Percentiles rank a stretch among this genome's conserved stretches.
These are phyloP conservation scores for Mastigamoeba balamuthi DNA, from an alignment of 78 protist species.

Conservation along the genomic window DNA sequence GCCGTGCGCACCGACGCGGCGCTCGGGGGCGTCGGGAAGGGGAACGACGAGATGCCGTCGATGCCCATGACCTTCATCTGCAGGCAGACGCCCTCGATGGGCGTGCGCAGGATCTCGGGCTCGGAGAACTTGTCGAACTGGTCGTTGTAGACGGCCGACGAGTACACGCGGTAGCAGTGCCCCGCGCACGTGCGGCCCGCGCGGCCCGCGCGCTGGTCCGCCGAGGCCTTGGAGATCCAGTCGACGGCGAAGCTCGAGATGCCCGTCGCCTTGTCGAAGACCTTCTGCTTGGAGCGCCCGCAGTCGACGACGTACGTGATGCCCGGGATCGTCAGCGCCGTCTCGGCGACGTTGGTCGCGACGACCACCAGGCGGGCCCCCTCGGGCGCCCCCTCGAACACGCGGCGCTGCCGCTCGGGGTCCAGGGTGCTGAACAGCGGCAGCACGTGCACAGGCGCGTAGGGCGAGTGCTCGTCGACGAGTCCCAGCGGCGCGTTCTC, in stretches of 20 bases:
- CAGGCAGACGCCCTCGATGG: conserved; percentile 67
- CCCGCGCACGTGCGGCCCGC: conserved; percentile 91
- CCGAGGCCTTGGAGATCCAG: conserved; percentile 81
- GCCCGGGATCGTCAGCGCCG: conserved; percentile 95
- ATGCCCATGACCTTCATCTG: conserved; percentile 85
- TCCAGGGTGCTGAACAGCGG: conserved; percentile 89
- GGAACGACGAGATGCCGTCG: conserved; percentile 62
- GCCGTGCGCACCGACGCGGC: conserved; percentile 5
- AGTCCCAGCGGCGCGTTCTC: neutral
- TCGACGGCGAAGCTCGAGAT: conserved; percentile 42
- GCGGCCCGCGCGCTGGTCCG: conserved; percentile 84
- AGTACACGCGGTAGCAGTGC: conserved; percentile 80
- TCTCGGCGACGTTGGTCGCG: conserved; percentile 99
- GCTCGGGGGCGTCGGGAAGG: conserved; percentile 82
- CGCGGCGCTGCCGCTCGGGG: conserved; percentile 68
- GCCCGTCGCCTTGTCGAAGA: conserved; percentile 37
- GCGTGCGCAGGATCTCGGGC: conserved; percentile 78
- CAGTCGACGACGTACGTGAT: conserved; percentile 82
- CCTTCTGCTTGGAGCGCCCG: conserved; percentile 65
- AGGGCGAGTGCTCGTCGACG: neutral
- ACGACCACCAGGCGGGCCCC: conserved; percentile 84
- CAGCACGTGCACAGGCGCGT: conserved; percentile 65
- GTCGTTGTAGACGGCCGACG: conserved; percentile 69
- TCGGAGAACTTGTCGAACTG: conserved; percentile 38
- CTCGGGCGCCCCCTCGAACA: conserved; percentile 56